Conservation (phyloP, 2,329 filamentous ascomycete species). For the Zymoseptoria crescenta region DNA sequence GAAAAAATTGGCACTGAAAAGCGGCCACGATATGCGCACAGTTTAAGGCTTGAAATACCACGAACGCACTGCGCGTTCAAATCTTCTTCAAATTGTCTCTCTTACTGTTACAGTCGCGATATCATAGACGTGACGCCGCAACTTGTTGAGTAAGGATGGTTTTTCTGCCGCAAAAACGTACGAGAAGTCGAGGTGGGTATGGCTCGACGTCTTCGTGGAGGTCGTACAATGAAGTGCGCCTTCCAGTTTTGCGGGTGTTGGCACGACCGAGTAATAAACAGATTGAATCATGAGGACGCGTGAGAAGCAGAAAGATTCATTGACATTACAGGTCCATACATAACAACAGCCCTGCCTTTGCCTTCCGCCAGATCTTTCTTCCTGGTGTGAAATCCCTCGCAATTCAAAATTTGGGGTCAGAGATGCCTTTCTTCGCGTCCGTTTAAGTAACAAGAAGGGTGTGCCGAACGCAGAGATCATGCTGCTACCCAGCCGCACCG, state of each 20-base stretch:
- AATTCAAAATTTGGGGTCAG: constrained; percentile 53
- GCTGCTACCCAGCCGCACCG: constrained; percentile 50
- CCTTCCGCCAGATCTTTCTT: not conserved
- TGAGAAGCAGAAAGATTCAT: not conserved
- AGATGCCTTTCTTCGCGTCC: constrained; percentile 94
- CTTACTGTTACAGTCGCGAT: constrained; percentile 27
- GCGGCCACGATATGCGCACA: too few relatives aligned
- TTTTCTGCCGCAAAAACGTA: constrained; percentile 24
- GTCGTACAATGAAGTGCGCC: not conserved
- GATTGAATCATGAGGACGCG: not conserved
- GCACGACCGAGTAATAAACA: not conserved
- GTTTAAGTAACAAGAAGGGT: constrained; percentile 92
- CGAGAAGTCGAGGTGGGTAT: constrained; percentile 17
- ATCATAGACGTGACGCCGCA: constrained; percentile 18
- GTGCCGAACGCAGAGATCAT: constrained; percentile 99
- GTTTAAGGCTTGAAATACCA: too few relatives aligned
- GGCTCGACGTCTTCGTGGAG: constrained; percentile 15
- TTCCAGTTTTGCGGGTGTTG: constrained; percentile 3
- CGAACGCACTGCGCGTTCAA: too few relatives aligned
- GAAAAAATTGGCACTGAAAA: too few relatives aligned
- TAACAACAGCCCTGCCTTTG: not conserved
- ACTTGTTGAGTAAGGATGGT: constrained; percentile 26
- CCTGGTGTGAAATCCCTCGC: constrained; percentile 4
- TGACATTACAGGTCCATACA: not conserved
- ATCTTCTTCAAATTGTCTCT: not conserved